A percentile compares a stretch with the other conserved stretches of the same genome.
phyloP scores from a whole-genome alignment of 108 stramenopile species.

The Chaetoceros tenuissimus region DNA sequence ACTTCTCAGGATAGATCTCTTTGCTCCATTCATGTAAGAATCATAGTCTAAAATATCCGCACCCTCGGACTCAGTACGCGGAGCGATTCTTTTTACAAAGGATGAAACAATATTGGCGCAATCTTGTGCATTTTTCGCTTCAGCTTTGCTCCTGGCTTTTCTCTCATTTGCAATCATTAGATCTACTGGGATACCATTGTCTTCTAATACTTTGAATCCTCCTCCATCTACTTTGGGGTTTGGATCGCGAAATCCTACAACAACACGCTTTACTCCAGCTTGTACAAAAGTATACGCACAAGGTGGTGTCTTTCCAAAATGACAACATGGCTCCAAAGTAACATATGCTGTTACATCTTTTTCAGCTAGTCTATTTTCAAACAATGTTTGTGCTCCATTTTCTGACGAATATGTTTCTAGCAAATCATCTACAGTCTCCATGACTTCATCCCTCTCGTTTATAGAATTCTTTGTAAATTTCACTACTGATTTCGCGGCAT shows the following conservation, averaged over 20 bases:
- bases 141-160: background rate
- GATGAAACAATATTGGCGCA: conserved; percentile 44
- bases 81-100: conserved; percentile 65
- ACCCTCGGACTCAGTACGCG: conserved; percentile 12
- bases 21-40: conserved; percentile 41
- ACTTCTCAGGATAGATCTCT: conserved; percentile 35
- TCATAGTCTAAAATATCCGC: conserved; percentile 11
- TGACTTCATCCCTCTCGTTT: background rate
- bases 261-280: conserved; percentile 69
- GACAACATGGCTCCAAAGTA: conserved; percentile 88
- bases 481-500: conserved; percentile 40
- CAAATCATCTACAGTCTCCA: conserved; percentile 18
- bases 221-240: conserved; percentile 82
- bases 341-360: conserved; percentile 78
- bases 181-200: conserved; percentile 54
- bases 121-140: conserved; percentile 12
- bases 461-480: conserved; percentile 4
- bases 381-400: conserved; percentile 38
- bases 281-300: conserved; percentile 58
- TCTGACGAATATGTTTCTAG: conserved; percentile 29
- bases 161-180: conserved; percentile 18
- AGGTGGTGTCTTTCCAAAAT: conserved; percentile 78
- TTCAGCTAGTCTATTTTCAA: conserved; percentile 25
- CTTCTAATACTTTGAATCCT: conserved; percentile 55
- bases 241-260: conserved; percentile 78